phyloP scores from a whole-genome alignment of 2,329 filamentous ascomycete species.

The Catunica adiposa region DNA sequence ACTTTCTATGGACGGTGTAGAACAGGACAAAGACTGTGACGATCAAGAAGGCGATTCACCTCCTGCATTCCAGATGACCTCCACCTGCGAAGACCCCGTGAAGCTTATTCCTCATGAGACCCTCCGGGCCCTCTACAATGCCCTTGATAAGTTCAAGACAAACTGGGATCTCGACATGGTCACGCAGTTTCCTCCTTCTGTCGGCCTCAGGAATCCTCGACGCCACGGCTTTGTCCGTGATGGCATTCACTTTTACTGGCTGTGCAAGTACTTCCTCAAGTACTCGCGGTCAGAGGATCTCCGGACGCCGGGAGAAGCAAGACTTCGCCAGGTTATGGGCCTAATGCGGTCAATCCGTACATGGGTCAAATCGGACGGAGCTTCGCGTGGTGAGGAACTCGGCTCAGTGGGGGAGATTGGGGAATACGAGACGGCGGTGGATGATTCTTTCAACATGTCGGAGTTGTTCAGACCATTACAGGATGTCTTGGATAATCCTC shows the following conservation, averaged over 20 bases:
- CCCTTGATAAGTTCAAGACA: slow-evolving; percentile 55
- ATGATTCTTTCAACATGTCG: slow-evolving; percentile 55
- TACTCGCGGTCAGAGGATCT: slow-evolving; percentile 37
- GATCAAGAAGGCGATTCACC: slow-evolving; percentile 23
- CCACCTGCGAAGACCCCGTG: slow-evolving; percentile 16
- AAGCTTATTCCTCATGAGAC: slow-evolving; percentile 31
- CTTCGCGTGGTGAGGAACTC: slow-evolving; percentile 46
- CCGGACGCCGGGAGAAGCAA: slow-evolving; percentile 38
- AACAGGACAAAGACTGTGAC: slow-evolving; percentile 17
- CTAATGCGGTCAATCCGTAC: slow-evolving; percentile 42
- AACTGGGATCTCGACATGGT: slow-evolving; percentile 56
- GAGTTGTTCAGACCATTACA: slow-evolving; percentile 49
- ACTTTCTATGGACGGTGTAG: slow-evolving; percentile 24
- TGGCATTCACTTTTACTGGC: slow-evolving; percentile 56
- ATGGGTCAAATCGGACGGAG: slow-evolving; percentile 47
- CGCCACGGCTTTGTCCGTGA: slow-evolving; percentile 56
- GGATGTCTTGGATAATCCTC: slow-evolving; percentile 27
- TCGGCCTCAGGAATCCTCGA: slow-evolving; percentile 31
- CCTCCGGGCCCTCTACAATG: slow-evolving; percentile 33
- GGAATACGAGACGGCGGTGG: slow-evolving; percentile 44
- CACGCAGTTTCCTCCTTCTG: slow-evolving; percentile 43
- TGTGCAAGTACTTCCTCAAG: slow-evolving; percentile 49
- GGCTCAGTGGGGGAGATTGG: slow-evolving; percentile 54
- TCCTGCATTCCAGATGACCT: neutral
- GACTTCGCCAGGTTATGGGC: slow-evolving; percentile 43